phyloP scores from a whole-genome alignment of 2,329 filamentous ascomycete species.

The Pyrenophora graminea region DNA sequence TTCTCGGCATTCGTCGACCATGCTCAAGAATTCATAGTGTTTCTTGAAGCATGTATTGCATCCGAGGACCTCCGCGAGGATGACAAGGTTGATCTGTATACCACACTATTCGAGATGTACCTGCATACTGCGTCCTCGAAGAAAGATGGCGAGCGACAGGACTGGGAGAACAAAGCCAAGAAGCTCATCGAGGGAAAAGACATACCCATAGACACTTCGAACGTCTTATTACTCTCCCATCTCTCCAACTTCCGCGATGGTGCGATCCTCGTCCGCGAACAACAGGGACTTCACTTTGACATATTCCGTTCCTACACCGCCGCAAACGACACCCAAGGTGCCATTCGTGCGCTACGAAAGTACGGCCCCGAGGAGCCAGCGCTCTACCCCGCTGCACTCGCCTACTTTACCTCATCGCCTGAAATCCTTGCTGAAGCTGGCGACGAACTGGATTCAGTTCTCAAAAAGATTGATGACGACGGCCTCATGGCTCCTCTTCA shows the following conservation, averaged over 20 bases:
- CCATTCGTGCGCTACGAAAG: conserved; percentile 85
- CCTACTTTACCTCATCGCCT: conserved; percentile 88
- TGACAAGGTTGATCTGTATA: conserved; percentile 85
- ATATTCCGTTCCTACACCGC: conserved; percentile 97
- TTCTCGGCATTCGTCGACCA: conserved; percentile 98
- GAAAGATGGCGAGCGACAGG: conserved; percentile 69
- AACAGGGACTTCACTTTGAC: conserved; percentile 87
- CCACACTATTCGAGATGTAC: conserved; percentile 98
- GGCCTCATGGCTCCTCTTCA: conserved; percentile 94
- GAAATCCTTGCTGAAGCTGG: conserved; percentile 83
- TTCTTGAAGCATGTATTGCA: conserved; percentile 84
- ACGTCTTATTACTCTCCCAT: conserved; percentile 89
- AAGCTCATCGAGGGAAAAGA: conserved; percentile 80
- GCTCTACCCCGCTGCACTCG: conserved; percentile 86
- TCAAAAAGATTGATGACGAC: conserved; percentile 86
- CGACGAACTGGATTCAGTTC: conserved; percentile 76
- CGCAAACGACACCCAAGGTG: conserved; percentile 86
- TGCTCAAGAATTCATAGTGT: conserved; percentile 85
- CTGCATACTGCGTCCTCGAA: conserved; percentile 82
- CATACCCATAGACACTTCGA: conserved; percentile 87
- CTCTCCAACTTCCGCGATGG: conserved; percentile 88
- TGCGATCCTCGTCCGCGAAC: conserved; percentile 89
- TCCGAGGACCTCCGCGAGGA: conserved; percentile 71
- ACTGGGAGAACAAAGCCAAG: conserved; percentile 92
- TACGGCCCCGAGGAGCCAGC: conserved; percentile 91